A percentile compares a stretch with the other conserved stretches of the same genome.
Conservation (phyloP, 1,284 basidiomycete species). For the Entoloma clypeatum region DNA sequence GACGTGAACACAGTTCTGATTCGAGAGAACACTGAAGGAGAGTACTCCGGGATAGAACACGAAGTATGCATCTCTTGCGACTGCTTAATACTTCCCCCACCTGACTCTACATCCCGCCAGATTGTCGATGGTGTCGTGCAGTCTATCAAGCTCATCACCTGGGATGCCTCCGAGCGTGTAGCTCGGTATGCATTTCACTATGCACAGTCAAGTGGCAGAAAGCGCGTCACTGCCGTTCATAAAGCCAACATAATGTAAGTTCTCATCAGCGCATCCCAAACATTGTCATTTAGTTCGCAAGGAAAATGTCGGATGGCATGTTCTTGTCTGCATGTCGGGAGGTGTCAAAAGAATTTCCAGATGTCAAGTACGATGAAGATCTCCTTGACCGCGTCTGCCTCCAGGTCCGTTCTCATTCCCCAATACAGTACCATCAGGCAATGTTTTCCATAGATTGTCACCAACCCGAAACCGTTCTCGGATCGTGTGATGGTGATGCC, state of each 20-base stretch:
- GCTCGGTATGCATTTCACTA: conserved; percentile 99
- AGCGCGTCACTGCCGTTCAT: conserved; percentile 97
- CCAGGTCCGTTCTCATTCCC: conserved; percentile 47
- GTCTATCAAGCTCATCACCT: conserved; percentile 99
- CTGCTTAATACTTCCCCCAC: conserved; percentile 1
- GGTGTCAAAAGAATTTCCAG: conserved; percentile 95
- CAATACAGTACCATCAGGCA: conserved; percentile 4
- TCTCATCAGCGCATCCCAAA: neutral
- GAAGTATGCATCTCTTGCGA: conserved; percentile 51
- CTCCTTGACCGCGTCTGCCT: conserved; percentile 96
- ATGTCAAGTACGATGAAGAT: conserved; percentile 95
- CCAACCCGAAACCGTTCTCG: conserved; percentile 91
- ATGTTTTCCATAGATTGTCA: conserved; percentile 62
- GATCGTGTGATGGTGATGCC: conserved; percentile 99
- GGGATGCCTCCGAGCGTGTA: conserved; percentile 98
- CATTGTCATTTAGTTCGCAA: conserved; percentile 26
- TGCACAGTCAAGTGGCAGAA: conserved; percentile 82
- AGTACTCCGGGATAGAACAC: conserved; percentile 99
- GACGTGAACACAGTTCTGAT: conserved; percentile 98
- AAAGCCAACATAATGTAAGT: conserved; percentile 98
- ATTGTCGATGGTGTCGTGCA: conserved; percentile 98
- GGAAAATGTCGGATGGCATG: conserved; percentile 99
- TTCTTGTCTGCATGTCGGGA: conserved; percentile 97
- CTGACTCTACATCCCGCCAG: conserved; percentile 40
- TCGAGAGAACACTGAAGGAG: conserved; percentile 99